Base-by-base conservation (phyloP, 257 asterid genomes). In the Plantago elongata region DNA sequence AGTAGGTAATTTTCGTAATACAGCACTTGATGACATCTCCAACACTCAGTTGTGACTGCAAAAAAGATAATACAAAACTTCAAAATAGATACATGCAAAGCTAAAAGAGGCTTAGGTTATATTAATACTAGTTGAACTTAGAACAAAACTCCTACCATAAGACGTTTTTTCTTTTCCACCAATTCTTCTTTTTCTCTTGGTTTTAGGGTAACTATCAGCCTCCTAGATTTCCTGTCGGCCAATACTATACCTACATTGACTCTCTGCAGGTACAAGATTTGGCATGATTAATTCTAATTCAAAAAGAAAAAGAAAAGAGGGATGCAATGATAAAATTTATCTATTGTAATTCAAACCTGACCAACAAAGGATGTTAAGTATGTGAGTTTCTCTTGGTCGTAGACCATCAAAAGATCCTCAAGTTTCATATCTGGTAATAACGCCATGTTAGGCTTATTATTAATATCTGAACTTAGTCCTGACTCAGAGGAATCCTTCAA, bases 351-450 rank as follows among this genome's bases (percentile, higher is more conserved):
- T 63, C 84, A 63, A 62, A 92, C 98, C 98, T 88, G 98, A 60
- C 97, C 98, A 71, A 92, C 82, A 74, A 88, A 92, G 62, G 98
- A 92, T 14, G 95, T 84, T 57, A 92, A 69, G 80, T 86, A 92
- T 65, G 84, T 83, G 61, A 77, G 89, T 67, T 92, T 92, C 77
- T 92, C 95, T 71, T 78, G 92, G 74, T 92, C 93, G 69, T 88
- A 92, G 56, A 84, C 77, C 73, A 77, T 71, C 66, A 92, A 83
- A 79, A 88, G 92, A 70, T 88, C 95, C 74, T 88, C 98, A 40
- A 91, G 80, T 78, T 88, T 89, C 88, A 74, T 84, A 69, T 88
- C 97, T 61, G 93, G 70, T 62, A 89, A 69, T 68, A 84, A 54
- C 51, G 60, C 65, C 56, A 45, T 70, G 11, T 75, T 78, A 10